Conservation (phyloP, 345 rosid species). For the Pelargonium nanum region DNA sequence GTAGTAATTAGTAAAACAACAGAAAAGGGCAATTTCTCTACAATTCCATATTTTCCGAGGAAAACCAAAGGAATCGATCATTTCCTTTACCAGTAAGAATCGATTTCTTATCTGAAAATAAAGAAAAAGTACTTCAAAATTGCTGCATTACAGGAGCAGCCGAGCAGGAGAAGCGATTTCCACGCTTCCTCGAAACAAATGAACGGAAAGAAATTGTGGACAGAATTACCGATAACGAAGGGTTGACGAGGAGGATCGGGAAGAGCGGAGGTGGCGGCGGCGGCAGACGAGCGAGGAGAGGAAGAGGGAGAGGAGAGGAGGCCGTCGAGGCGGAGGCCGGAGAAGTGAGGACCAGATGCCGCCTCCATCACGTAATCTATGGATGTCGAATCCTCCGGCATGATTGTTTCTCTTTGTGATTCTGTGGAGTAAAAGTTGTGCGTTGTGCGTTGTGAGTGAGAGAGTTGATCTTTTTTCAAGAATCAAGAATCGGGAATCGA, state of each 20-base stretch:
- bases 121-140: not conserved
- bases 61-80: too few species aligned
- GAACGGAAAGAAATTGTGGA: not conserved
- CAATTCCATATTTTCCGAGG: not conserved
- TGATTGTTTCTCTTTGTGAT: slow-evolving; percentile 5
- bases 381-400: slow-evolving; percentile 48
- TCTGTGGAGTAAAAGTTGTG: too few species aligned
- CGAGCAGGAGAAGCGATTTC: not conserved
- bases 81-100: not conserved
- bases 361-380: slow-evolving; percentile 92
- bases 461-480: too few species aligned
- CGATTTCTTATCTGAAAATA: not conserved
- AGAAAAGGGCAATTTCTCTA: not conserved
- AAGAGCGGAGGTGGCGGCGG: slow-evolving; percentile 29
- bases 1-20: not conserved
- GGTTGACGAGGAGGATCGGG: slow-evolving; percentile 45
- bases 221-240: slow-evolving; percentile 64
- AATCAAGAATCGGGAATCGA: too few species aligned
- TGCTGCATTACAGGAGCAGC: not conserved
- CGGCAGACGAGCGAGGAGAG: slow-evolving; percentile 31
- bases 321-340: slow-evolving; percentile 84
- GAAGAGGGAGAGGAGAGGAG: slow-evolving; percentile 51
- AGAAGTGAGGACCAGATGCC: slow-evolving; percentile 97
- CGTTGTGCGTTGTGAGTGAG: too few species aligned
- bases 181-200: not conserved